Evolutionary conservation across 1,284 basidiomycete genomes (phyloP).

Genomic region (Austroboletus rostrupii): DNA sequence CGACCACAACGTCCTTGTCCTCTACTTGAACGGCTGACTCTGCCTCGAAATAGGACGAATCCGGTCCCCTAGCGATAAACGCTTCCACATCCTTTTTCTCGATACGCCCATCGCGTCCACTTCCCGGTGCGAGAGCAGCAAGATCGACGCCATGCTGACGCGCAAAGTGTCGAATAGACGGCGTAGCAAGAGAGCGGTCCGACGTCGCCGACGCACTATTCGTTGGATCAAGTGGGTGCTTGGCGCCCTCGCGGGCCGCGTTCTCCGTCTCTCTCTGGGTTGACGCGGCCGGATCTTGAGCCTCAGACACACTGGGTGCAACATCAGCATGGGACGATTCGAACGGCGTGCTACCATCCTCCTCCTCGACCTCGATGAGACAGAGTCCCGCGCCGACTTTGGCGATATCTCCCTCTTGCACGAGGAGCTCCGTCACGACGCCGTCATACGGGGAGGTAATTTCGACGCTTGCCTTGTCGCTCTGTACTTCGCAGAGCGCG

Average conservation of each 20-base stretch:
- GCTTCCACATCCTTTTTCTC: slow-evolving; percentile 74
- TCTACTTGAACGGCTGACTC: slow-evolving; percentile 3
- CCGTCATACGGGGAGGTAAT: slow-evolving; percentile 90
- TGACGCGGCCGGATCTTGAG: slow-evolving; percentile 12
- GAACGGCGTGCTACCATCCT: slow-evolving; percentile 35
- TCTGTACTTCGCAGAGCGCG: slow-evolving; percentile 88
- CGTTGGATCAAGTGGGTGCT: slow-evolving; percentile 69
- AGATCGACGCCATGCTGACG: slow-evolving; percentile 65
- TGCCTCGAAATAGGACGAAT: background rate
- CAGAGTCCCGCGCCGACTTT: slow-evolving; percentile 86
- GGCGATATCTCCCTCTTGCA: slow-evolving; percentile 80
- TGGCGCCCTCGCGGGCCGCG: slow-evolving; percentile 16
- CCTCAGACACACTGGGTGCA: no score
- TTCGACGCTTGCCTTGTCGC: slow-evolving; percentile 93
- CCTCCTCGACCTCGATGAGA: slow-evolving; percentile 71
- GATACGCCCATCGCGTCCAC: slow-evolving; percentile 72
- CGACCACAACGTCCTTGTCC: slow-evolving; percentile 48
- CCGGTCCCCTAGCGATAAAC: slow-evolving; percentile 38
- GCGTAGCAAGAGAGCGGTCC: slow-evolving; percentile 59
- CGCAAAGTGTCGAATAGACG: slow-evolving; percentile 77
- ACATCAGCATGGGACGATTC: no score
- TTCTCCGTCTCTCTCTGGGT: background rate
- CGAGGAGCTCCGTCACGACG: slow-evolving; percentile 66
- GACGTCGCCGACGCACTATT: slow-evolving; percentile 17
- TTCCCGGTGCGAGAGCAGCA: slow-evolving; percentile 56